A percentile compares a stretch with the other conserved stretches of the same genome.
Evolutionary conservation across 805 yeast species (phyloP).

Genomic region (Yarrowia hollandica): DNA sequence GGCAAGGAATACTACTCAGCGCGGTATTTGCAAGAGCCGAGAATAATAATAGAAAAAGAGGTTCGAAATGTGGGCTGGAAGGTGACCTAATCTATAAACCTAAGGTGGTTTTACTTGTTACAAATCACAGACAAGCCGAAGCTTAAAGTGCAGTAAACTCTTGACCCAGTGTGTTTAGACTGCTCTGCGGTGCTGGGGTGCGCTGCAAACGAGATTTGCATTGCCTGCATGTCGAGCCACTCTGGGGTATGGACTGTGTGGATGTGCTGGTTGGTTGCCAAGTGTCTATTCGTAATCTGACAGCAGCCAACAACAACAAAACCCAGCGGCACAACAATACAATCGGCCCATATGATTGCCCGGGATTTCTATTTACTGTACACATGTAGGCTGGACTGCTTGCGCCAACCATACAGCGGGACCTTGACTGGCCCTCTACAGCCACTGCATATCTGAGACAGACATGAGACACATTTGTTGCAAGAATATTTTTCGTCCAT

Average conservation of each 20-base stretch:
- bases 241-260: constrained; percentile 21
- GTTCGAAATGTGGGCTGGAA: constrained; percentile 23
- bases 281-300: too few relatives aligned
- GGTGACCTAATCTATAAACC: constrained; percentile 8
- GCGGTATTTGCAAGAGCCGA: constrained; percentile 1
- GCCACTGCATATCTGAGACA: constrained; percentile 25
- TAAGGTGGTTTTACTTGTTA: constrained; percentile 16
- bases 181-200: constrained; percentile 3
- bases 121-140: constrained; percentile 9
- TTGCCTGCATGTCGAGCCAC: constrained; percentile 24
- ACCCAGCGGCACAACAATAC: too few relatives aligned
- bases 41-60: not conserved
- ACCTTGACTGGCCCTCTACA: constrained; percentile 1
- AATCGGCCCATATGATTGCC: too few relatives aligned
- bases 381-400: not conserved
- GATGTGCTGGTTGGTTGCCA: too few relatives aligned
- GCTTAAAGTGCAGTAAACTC: not conserved
- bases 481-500: constrained; percentile 15
- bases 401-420: constrained; percentile 14
- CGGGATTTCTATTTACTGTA: constrained; percentile 6
- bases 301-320: too few relatives aligned
- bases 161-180: constrained; percentile 5
- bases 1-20: not conserved
- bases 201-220: constrained; percentile 19
- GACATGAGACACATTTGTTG: constrained; percentile 21